A percentile compares a stretch with the other conserved stretches of the same genome.
phyloP scores from a whole-genome alignment of 352 stramenopile species.

The Phytophthora pinifolia region DNA sequence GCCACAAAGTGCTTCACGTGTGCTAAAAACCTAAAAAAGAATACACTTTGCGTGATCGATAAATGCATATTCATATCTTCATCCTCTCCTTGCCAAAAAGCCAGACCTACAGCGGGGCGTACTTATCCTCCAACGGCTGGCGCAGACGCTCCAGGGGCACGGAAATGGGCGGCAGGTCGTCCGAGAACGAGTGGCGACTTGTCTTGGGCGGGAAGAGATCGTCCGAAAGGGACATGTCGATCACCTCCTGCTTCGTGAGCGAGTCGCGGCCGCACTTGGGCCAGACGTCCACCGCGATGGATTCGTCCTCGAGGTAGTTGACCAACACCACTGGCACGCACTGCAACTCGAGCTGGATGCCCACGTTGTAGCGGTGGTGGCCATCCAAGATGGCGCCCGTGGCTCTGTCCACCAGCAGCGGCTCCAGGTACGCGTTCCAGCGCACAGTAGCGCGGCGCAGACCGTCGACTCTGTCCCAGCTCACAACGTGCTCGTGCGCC shows the following conservation, averaged over 20 bases:
- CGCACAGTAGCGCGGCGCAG: conserved; percentile 70
- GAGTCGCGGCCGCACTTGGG: conserved; percentile 79
- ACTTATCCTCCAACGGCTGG: conserved; percentile 38
- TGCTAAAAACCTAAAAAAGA: too few species aligned
- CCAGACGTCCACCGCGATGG: conserved; percentile 87
- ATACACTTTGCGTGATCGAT: too few species aligned
- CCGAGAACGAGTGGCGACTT: conserved; percentile 83
- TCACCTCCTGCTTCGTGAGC: conserved; percentile 83
- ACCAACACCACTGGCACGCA: conserved; percentile 79
- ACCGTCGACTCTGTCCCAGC: conserved; percentile 82
- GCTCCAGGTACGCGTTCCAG: conserved; percentile 86
- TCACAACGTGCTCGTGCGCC: conserved; percentile 84
- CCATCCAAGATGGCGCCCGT: conserved; percentile 84
- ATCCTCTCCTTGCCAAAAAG: neutral
- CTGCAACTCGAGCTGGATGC: conserved; percentile 62
- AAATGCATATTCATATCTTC: too few species aligned
- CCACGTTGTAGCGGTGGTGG: conserved; percentile 85
- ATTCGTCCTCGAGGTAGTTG: conserved; percentile 80
- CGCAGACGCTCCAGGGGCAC: conserved; percentile 68
- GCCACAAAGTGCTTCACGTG: too few species aligned
- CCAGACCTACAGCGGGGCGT: conserved; percentile 31
- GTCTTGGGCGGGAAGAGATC: conserved; percentile 86
- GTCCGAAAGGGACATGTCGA: conserved; percentile 83
- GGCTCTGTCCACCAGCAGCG: conserved; percentile 68
- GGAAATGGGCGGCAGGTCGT: conserved; percentile 82